Conservation (phyloP, 345 rosid genomes). For the Hypericum perforatum region DNA sequence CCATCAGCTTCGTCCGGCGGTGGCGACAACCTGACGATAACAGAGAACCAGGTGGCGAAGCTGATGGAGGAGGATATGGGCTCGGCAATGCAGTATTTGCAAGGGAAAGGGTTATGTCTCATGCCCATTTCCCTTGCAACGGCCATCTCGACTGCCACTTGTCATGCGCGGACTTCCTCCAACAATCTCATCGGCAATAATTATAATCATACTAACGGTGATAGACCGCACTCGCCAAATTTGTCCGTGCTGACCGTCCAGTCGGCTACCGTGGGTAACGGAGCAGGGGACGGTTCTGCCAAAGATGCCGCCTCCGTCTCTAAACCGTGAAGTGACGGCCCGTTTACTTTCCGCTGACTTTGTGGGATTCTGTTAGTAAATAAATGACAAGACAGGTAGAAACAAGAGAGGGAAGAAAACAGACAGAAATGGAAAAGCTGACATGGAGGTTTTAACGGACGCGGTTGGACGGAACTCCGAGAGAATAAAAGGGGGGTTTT, state of each 20-base stretch:
- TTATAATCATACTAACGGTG: conserved; percentile 20
- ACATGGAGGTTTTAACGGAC: too few species aligned
- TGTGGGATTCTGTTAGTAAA: too few species aligned
- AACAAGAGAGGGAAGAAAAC: too few species aligned
- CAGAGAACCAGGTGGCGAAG: conserved; percentile 16
- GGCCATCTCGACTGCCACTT: conserved; percentile 36
- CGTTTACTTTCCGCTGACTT: too few species aligned
- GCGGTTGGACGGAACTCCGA: too few species aligned
- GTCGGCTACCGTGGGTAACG: conserved; percentile 27
- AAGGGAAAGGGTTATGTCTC: conserved; percentile 21
- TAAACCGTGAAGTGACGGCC: too few species aligned
- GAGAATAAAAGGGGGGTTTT: too few species aligned
- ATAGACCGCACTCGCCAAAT: conserved; percentile 63
- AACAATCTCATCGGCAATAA: not conserved
- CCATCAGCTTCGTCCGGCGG: not conserved
- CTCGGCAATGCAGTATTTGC: conserved; percentile 17
- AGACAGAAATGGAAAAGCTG: too few species aligned
- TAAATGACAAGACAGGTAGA: too few species aligned
- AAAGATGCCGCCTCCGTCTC: too few species aligned
- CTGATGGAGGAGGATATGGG: conserved; percentile 17
- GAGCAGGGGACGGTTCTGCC: not conserved
- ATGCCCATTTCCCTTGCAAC: conserved; percentile 30
- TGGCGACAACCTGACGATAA: not conserved
- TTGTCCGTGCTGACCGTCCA: conserved; percentile 68
- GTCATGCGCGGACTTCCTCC: conserved; percentile 4